Conservation (phyloP, 2,329 filamentous ascomycete genomes). For the Ophioceras dolichostomum region DNA sequence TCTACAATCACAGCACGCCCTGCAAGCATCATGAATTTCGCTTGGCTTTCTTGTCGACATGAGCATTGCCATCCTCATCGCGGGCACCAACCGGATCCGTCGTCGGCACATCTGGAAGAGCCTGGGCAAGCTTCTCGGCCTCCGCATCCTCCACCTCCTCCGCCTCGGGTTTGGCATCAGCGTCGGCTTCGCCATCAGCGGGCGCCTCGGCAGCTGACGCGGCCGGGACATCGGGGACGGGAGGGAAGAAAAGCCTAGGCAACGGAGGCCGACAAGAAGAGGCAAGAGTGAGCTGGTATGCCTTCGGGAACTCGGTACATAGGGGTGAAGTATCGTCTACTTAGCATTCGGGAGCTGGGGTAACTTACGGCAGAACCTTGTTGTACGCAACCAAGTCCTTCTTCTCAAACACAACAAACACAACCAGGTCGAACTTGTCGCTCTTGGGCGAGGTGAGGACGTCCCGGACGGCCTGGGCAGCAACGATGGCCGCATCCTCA, state of each 20-base stretch:
- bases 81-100: slow-evolving; percentile 13
- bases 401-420: slow-evolving; percentile 74
- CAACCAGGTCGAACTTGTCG: slow-evolving; percentile 52
- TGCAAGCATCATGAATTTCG: slow-evolving; percentile 2
- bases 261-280: too few relatives aligned
- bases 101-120: slow-evolving; percentile 15
- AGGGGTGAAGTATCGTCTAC: too few relatives aligned
- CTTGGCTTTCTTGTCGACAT: slow-evolving; percentile 15
- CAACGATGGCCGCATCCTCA: slow-evolving; percentile 57
- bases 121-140: slow-evolving; percentile 13
- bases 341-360: too few relatives aligned
- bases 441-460: slow-evolving; percentile 38
- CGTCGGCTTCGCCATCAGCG: background rate
- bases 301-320: too few relatives aligned
- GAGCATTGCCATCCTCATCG: too few relatives aligned
- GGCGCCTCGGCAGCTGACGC: background rate
- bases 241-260: slow-evolving; percentile 16
- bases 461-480: slow-evolving; percentile 43
- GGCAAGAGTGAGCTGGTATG: too few relatives aligned
- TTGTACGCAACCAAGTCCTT: slow-evolving; percentile 71
- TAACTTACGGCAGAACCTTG: slow-evolving; percentile 57
- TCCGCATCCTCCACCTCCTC: slow-evolving; percentile 6
- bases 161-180: background rate
- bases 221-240: slow-evolving; percentile 8
- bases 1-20: background rate